phyloP scores from a whole-genome alignment of 257 asterid species.

The Fraxinus americana region DNA sequence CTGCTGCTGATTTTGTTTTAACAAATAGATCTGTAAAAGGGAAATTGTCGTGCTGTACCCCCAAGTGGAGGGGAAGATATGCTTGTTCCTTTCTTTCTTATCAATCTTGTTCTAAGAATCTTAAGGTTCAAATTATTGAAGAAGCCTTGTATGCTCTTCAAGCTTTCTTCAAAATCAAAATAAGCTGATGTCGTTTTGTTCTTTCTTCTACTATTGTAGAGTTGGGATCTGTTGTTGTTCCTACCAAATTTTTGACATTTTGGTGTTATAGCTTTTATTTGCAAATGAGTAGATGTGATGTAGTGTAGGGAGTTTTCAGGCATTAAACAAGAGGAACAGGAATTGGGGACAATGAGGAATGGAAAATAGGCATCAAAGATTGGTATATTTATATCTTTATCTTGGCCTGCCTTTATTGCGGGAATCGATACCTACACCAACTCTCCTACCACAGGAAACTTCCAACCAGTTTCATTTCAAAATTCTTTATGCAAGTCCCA shows the following conservation, averaged over 20 bases:
- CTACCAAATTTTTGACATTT: no score
- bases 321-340: no score
- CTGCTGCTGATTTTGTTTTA: neutral
- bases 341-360: no score
- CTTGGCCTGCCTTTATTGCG: neutral
- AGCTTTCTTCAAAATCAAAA: neutral
- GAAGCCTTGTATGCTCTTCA: neutral
- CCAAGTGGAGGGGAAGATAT: neutral
- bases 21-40: neutral
- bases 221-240: no score
- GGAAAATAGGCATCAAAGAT: no score
- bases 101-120: neutral
- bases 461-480: no score
- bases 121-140: neutral
- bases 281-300: no score
- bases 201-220: neutral
- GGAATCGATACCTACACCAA: neutral
- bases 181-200: neutral
- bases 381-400: neutral
- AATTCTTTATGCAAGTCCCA: neutral
- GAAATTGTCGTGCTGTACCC: neutral
- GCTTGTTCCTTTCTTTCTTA: neutral
- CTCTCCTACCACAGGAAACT: no score
- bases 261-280: no score
- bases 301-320: no score